Conservation (phyloP, 2,329 filamentous ascomycete species). For the Paecilomyces formosus region DNA sequence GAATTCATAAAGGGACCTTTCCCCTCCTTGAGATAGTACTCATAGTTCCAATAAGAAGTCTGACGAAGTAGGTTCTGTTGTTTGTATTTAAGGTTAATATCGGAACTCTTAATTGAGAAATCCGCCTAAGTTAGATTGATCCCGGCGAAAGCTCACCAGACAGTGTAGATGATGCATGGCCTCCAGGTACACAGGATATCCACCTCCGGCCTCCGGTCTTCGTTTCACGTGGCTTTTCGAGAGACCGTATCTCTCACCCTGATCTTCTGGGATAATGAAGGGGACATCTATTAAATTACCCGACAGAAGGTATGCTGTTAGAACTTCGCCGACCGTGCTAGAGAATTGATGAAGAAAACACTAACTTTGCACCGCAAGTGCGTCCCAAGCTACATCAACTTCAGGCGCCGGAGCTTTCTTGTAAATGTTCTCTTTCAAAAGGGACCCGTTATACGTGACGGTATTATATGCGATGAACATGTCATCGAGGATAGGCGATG, state of each 20-base stretch:
- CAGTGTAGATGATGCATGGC: background rate
- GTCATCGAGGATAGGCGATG: background rate
- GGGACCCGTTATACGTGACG: background rate
- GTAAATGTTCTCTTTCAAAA: background rate
- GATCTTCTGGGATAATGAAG: background rate
- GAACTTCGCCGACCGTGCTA: background rate
- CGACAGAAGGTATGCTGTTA: background rate
- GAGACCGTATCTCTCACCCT: background rate
- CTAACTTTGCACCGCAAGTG: background rate
- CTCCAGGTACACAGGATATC: background rate
- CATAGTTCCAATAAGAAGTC: background rate
- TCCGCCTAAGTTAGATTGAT: too few species aligned
- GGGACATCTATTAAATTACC: background rate
- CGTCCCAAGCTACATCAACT: background rate
- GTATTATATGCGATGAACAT: background rate
- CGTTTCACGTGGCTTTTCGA: background rate
- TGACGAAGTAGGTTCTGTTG: background rate
- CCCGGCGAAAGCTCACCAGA: background rate
- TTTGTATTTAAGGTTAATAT: too few species aligned
- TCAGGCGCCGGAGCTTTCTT: background rate
- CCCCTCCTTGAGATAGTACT: background rate
- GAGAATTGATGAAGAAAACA: background rate
- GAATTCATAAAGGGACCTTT: background rate
- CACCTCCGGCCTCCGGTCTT: background rate
- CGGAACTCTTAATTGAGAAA: too few species aligned